phyloP scores from a whole-genome alignment of 176 grass and related monocot genomes.

The Zoysia pacifica region DNA sequence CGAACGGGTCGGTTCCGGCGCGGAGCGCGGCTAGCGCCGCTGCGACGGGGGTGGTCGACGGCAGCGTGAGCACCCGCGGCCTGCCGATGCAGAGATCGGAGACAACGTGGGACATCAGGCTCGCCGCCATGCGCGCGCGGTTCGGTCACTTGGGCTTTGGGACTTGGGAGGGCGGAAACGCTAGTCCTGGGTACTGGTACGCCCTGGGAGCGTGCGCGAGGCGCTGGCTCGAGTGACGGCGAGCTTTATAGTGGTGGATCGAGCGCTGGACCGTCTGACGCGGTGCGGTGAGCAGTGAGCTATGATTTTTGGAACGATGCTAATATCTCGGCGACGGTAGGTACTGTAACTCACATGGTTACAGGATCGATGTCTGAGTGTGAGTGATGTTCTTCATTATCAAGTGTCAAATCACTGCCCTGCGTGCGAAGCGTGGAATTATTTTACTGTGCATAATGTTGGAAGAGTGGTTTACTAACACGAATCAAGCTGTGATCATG shows the following conservation, averaged over 20 bases:
- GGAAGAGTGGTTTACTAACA: neutral
- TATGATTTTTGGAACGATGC: constrained; percentile 6
- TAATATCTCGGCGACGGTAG: neutral
- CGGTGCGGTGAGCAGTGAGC: constrained; percentile 6
- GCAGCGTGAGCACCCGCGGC: constrained; percentile 64
- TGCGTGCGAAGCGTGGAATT: neutral
- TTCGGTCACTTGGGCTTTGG: neutral
- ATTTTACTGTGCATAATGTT: neutral
- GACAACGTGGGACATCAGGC: constrained; percentile 60
- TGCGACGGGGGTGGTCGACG: constrained; percentile 48
- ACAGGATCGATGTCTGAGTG: neutral
- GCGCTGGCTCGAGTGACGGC: neutral
- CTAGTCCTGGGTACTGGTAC: too few species aligned
- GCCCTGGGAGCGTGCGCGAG: neutral
- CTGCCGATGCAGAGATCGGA: constrained; percentile 97
- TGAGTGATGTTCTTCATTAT: neutral
- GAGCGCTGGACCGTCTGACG: neutral
- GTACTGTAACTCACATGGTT: too few species aligned
- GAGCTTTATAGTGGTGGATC: constrained; percentile 7
- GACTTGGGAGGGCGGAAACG: too few species aligned
- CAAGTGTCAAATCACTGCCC: neutral
- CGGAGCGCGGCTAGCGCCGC: constrained; percentile 52
- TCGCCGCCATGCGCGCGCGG: constrained; percentile 58
- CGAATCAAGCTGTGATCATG: neutral
- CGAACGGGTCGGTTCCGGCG: constrained; percentile 41